phyloP scores from a whole-genome alignment of 306 rosid genomes.

The Leucaena leucocephala region DNA sequence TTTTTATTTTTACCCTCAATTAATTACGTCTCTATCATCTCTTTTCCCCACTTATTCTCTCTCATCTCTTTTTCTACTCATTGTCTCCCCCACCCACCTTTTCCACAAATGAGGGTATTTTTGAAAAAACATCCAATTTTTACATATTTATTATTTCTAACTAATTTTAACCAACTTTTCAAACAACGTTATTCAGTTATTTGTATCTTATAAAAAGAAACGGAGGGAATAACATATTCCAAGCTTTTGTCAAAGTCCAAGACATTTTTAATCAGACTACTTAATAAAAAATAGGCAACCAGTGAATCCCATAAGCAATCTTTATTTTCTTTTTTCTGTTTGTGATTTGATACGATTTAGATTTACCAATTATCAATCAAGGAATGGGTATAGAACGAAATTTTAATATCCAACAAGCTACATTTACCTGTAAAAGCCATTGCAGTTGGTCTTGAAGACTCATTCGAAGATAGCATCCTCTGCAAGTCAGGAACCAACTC shows the following conservation, averaged over 20 bases:
- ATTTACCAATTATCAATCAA: constrained; percentile 22
- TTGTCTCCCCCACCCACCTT: too few relatives aligned
- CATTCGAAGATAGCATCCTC: constrained; percentile 91
- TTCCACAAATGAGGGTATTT: too few relatives aligned
- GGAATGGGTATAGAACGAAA: constrained; percentile 20
- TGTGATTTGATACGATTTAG: background rate
- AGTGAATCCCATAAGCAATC: constrained; percentile 11
- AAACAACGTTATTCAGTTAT: too few relatives aligned
- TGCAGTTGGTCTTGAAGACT: constrained; percentile 82
- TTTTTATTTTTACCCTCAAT: too few relatives aligned
- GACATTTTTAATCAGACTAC: background rate
- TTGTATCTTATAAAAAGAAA: too few relatives aligned
- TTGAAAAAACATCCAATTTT: too few relatives aligned
- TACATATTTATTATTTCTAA: too few relatives aligned
- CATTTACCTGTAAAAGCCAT: constrained; percentile 84
- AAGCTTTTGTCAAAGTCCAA: background rate
- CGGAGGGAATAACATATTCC: background rate
- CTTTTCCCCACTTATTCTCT: too few relatives aligned
- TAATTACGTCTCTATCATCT: too few relatives aligned
- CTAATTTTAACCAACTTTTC: too few relatives aligned
- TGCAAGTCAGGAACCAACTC: constrained; percentile 91
- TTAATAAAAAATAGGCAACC: background rate
- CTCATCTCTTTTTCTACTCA: too few relatives aligned
- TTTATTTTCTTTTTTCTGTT: background rate
- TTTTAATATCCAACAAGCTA: constrained; percentile 15